Conservation (phyloP, 2,329 filamentous ascomycete species). For the Fusarium duplospermum region DNA sequence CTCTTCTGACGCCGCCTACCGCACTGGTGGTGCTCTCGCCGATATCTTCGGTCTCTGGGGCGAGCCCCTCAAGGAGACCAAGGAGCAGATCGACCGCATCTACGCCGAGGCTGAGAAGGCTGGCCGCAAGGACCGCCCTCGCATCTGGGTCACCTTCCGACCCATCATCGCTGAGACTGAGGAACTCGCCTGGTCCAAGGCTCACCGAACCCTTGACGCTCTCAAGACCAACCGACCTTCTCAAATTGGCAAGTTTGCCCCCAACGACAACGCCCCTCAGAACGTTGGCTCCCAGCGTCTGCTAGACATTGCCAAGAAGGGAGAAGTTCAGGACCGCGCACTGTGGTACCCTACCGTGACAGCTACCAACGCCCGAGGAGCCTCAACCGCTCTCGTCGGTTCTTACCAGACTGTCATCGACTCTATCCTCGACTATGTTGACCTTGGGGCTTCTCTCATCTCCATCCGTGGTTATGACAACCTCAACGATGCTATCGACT, state of each 20-base stretch:
- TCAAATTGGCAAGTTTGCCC: conserved; percentile 45
- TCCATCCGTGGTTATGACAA: conserved; percentile 73
- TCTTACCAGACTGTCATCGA: conserved; percentile 64
- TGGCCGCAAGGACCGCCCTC: conserved; percentile 64
- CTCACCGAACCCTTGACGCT: conserved; percentile 65
- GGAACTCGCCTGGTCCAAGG: conserved; percentile 71
- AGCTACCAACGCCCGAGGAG: conserved; percentile 69
- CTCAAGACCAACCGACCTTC: conserved; percentile 58
- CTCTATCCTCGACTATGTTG: conserved; percentile 67
- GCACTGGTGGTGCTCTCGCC: conserved; percentile 66
- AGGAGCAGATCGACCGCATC: conserved; percentile 70
- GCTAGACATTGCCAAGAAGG: conserved; percentile 65
- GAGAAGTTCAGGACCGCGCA: conserved; percentile 70
- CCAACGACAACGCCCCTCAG: conserved; percentile 54
- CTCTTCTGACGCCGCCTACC: conserved; percentile 69
- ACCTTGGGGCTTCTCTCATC: conserved; percentile 67
- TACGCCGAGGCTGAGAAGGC: conserved; percentile 69
- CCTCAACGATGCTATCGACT: conserved; percentile 69
- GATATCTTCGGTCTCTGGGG: conserved; percentile 75
- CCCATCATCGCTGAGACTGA: conserved; percentile 72
- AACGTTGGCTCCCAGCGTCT: conserved; percentile 70
- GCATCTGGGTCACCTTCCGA: conserved; percentile 74
- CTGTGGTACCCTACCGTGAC: conserved; percentile 74
- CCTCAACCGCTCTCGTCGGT: conserved; percentile 69
- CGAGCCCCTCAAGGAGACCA: conserved; percentile 72